phyloP scores from a whole-genome alignment of 176 grass and related monocot species.

The Pontederia paniculata region DNA sequence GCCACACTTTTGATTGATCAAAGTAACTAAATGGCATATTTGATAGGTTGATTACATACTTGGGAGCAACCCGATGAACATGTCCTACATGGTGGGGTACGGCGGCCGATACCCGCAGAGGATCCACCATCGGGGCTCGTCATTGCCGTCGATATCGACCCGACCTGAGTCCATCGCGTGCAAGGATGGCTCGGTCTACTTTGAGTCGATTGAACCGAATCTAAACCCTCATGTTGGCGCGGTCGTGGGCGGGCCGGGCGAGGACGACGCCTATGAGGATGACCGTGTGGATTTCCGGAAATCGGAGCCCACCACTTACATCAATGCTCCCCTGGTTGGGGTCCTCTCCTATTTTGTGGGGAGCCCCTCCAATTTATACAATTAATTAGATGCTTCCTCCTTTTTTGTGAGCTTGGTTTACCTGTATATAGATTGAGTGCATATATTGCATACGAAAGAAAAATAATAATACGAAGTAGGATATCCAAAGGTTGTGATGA shows the following conservation, averaged over 20 bases:
- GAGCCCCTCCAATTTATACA: constrained; percentile 17
- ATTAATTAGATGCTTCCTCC: too few relatives aligned
- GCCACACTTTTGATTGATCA: too few relatives aligned
- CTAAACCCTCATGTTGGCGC: constrained; percentile 58
- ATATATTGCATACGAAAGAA: too few relatives aligned
- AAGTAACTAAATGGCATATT: background rate
- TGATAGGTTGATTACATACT: constrained; percentile 61
- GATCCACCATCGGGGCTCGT: constrained; percentile 80
- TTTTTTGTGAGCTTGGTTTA: too few relatives aligned
- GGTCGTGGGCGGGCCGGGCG: constrained; percentile 58
- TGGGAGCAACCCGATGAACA: constrained; percentile 74
- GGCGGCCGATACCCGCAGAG: constrained; percentile 47
- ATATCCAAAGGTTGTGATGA: too few relatives aligned
- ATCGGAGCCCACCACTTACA: constrained; percentile 82
- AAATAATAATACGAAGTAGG: too few relatives aligned
- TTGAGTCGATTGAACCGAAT: constrained; percentile 35
- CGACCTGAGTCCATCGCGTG: constrained; percentile 49
- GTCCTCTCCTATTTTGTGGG: constrained; percentile 58
- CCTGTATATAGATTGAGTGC: too few relatives aligned
- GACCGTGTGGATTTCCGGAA: constrained; percentile 76
- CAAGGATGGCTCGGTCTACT: constrained; percentile 70
- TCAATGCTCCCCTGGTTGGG: constrained; percentile 83
- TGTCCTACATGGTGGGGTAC: constrained; percentile 93
- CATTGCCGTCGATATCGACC: constrained; percentile 47
- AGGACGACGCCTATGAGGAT: constrained; percentile 66